A percentile compares a stretch with the other conserved stretches of the same genome.
Conservation (phyloP, 2,329 filamentous ascomycete genomes). For the Pseudogymnoascus sp. region DNA sequence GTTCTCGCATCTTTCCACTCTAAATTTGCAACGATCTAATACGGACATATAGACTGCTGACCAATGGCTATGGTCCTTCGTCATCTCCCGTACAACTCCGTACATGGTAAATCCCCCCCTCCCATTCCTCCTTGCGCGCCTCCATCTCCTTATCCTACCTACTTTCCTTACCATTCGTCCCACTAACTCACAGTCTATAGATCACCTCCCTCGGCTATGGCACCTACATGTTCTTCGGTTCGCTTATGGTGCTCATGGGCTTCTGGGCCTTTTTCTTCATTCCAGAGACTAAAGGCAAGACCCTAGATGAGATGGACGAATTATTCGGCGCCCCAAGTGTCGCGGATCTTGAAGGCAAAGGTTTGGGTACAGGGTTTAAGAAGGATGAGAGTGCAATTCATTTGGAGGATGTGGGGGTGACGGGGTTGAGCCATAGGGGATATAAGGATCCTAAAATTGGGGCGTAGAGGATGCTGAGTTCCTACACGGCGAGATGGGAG, state of each 20-base stretch:
- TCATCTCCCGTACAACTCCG: constrained; percentile 22
- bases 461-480: not conserved
- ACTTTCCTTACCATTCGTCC: constrained; percentile 13
- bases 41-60: constrained; percentile 22
- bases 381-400: not conserved
- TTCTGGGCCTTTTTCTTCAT: constrained; percentile 38
- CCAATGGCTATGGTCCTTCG: constrained; percentile 24
- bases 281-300: constrained; percentile 40
- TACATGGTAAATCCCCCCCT: constrained; percentile 31
- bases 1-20: constrained; percentile 13
- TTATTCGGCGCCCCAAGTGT: constrained; percentile 28
- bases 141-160: not conserved
- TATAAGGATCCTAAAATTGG: not conserved
- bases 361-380: not conserved
- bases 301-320: constrained; percentile 36
- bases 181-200: not conserved
- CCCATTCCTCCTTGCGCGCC: not conserved
- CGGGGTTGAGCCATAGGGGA: not conserved
- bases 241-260: constrained; percentile 31
- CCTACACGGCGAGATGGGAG: not conserved
- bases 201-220: constrained; percentile 29
- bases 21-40: constrained; percentile 20
- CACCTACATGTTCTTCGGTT: constrained; percentile 40
- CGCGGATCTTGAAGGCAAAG: constrained; percentile 51
- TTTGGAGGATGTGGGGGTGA: not conserved